Base-by-base conservation (phyloP, 768 basidiomycete genomes). In the Paxillus rubicundulus region DNA sequence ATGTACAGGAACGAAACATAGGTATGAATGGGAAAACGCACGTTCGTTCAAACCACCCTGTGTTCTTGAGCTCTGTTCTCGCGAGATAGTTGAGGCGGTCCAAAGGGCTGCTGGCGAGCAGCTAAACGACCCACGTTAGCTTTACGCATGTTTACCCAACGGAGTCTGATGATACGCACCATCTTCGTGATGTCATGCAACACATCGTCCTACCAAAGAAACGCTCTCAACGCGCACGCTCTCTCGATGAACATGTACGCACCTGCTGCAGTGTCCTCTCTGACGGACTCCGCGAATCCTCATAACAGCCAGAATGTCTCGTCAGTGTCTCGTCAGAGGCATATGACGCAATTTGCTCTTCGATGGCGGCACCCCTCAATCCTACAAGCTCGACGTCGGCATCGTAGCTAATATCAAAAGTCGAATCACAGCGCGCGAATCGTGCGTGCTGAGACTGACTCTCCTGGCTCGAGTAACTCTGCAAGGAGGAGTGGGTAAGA, bases 31-130 rank as follows among this genome's bases (percentile, higher is more conserved):
- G 7, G 6, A 27, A 38, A 18, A 45, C 65, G 7, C 45, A 67
- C 66, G 27, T 37, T 58, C 67, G 65, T 55, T 67, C 66, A 5
- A 67, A 54, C 66, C 66, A 67, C 18, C 68, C 68, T 4, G 63
- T 57, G 39, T 61, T 69, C 55, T 67, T 69, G 9, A 67, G 38
- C 24, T 67, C 68, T 41, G 55, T 56, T 28, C 66, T 54, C 2
- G 68, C 66, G 46, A 67, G 42, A 2, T 58, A 59, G 36, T 67
- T 66, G 1, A 68, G 63, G 12, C 66, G 66, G 42, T 68, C 66
- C 47, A 68, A 38, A 4, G 68, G 66, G 51, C 66, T 68, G 28
- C 49, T 54, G 2, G 50, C 54, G 50, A 54, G 37, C 48, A 70
- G 30, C 65, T 68, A 46, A 13, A 9, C 13, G 13, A 16, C 44